A percentile compares a stretch with the other conserved stretches of the same genome.
phyloP scores from a whole-genome alignment of 1,139 yeast genomes.

The Pichia sp. region DNA sequence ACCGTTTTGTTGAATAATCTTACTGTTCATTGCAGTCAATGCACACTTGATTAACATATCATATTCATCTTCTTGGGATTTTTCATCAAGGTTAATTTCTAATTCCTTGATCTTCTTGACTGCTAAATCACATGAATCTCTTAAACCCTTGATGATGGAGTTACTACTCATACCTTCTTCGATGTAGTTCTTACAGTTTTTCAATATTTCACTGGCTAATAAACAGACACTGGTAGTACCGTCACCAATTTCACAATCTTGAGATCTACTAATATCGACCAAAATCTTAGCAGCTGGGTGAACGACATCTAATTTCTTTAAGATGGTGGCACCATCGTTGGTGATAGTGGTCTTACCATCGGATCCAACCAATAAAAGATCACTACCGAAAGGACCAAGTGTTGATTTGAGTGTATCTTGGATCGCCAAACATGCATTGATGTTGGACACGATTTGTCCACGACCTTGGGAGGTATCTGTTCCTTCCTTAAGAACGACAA shows the following conservation, averaged over 20 bases:
- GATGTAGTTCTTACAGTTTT: constrained; percentile 84
- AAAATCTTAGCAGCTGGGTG: constrained; percentile 99
- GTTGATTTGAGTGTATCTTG: constrained; percentile 98
- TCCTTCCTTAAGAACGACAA: constrained; percentile 96
- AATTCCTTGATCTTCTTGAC: constrained; percentile 70
- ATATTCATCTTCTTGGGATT: constrained; percentile 35
- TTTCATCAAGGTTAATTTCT: constrained; percentile 63
- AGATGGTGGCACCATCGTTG: constrained; percentile 96
- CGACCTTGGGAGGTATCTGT: constrained; percentile 96
- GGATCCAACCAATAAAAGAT: constrained; percentile 95
- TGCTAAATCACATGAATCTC: constrained; percentile 79
- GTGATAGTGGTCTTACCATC: constrained; percentile 92
- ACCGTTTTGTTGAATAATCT: constrained; percentile 83
- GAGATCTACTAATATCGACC: constrained; percentile 96
- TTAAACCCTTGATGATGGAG: constrained; percentile 82
- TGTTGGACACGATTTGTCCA: constrained; percentile 93
- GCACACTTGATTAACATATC: constrained; percentile 88
- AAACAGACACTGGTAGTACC: constrained; percentile 97
- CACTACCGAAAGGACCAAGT: constrained; percentile 99
- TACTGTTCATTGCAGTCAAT: constrained; percentile 95
- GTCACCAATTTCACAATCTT: constrained; percentile 98
- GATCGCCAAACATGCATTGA: constrained; percentile 95
- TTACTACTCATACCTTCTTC: constrained; percentile 97
- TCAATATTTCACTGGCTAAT: constrained; percentile 90
- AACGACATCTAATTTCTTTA: constrained; percentile 95